Base-by-base conservation (phyloP, 2,329 filamentous ascomycete genomes). In the Byssochlamys sp. region DNA sequence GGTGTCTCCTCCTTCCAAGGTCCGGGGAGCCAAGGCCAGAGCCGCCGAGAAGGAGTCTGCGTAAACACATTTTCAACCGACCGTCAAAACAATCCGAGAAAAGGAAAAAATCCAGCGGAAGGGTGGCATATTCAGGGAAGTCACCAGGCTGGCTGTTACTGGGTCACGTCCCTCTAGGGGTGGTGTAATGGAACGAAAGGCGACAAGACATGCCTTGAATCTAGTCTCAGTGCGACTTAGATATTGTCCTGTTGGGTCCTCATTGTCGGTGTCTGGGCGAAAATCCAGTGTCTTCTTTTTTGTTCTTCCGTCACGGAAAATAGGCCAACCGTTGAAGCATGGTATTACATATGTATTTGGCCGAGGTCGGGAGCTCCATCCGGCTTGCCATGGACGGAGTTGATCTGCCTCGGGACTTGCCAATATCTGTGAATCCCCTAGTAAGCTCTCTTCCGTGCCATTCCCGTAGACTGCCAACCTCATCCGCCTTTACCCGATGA, bases 11-110 rank as follows among this genome's bases (percentile, higher is more conserved):
- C 85, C 86, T 78, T 73, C 77, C 71, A 95, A 95, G 85, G 81
- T 81, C 68, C 84, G 90, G 72, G 91, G 91, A 68, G 81, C 81
- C 66, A 90, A 91, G 82, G 89, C 89, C 70, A 70, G 88, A 81
- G 87, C 86, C 65, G 80, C 69, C 52, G 69, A 71, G 66, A 61
- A 70, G 66, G 66, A 67, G 61, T 69, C 68, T 51, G 70, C 71
- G 63, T 73, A 73, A 69, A 68, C 59, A 28, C 52, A 14, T 56
- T 51, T 39, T 45, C 39, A n/a, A 45, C 39, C 39, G 39, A 27
- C 52, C 55, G 29, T 53, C n/a, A 45, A 57, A 58, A 55, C 52
- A 52, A 19, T 28, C 19, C 49, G 53, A 57, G 52, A 49, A 53
- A 55, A 51, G 54, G 55, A 53, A 45, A 19, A 48, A 39, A 52